Evolutionary conservation across 306 rosid genomes (phyloP).

Genomic region (Crataegus laevigata): DNA sequence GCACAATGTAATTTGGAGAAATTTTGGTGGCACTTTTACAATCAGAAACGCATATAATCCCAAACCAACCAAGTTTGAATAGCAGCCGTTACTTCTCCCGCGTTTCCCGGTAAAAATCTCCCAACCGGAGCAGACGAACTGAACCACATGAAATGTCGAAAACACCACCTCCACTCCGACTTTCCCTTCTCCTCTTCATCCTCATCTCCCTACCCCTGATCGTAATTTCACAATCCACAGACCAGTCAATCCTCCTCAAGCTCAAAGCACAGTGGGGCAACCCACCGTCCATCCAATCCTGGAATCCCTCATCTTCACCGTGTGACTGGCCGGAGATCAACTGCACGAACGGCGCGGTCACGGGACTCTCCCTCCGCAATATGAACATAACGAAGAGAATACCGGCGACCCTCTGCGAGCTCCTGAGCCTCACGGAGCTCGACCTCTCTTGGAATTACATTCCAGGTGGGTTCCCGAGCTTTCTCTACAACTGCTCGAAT

Average conservation of each 20-base stretch:
- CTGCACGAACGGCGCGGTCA: conserved; percentile 38
- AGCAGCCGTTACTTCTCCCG: conserved; percentile 1
- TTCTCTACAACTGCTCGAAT: conserved; percentile 56
- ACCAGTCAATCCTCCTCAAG: conserved; percentile 33
- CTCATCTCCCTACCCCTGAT: conserved; percentile 19
- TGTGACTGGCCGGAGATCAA: conserved; percentile 61
- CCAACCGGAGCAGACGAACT: not conserved
- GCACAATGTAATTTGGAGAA: not conserved
- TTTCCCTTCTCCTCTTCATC: conserved; percentile 20
- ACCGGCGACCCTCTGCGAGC: conserved; percentile 48
- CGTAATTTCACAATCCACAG: conserved; percentile 46
- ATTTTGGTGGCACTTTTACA: not conserved
- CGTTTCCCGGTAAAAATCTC: conserved; percentile 39
- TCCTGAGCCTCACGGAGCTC: conserved; percentile 39
- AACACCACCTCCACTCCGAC: not conserved
- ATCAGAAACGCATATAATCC: not conserved
- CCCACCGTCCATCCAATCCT: conserved; percentile 51
- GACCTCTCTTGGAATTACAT: conserved; percentile 50
- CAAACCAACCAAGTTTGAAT: conserved; percentile 20
- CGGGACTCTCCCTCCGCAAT: conserved; percentile 27
- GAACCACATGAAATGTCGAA: conserved; percentile 22
- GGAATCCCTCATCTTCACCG: conserved; percentile 60
- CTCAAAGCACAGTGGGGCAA: conserved; percentile 48
- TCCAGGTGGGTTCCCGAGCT: conserved; percentile 55
- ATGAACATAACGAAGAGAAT: conserved; percentile 32